Conservation (phyloP, 345 rosid species). For the Kernera saxatilis region DNA sequence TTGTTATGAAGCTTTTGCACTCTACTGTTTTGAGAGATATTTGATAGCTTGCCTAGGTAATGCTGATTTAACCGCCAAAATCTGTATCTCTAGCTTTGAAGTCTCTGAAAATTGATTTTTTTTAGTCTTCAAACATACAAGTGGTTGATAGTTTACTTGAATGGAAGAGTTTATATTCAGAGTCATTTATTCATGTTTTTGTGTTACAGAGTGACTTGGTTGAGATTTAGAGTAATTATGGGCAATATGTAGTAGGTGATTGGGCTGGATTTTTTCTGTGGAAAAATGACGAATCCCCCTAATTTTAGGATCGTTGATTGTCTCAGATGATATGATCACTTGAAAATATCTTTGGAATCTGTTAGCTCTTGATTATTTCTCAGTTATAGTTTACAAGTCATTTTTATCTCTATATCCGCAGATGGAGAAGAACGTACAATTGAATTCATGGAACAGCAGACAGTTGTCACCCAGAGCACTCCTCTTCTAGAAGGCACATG, state of each 20-base stretch:
- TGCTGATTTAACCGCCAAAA: background rate
- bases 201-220: background rate
- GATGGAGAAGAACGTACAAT: constrained; percentile 95
- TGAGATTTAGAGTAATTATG: background rate
- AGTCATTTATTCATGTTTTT: background rate
- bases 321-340: background rate
- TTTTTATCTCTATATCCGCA: constrained; percentile 20
- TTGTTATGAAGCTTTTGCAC: constrained; percentile 98
- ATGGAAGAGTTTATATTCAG: background rate
- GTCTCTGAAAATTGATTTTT: background rate
- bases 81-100: background rate
- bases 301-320: background rate
- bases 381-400: background rate
- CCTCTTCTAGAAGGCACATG: constrained; percentile 87
- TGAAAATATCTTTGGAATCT: background rate
- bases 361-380: background rate
- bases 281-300: background rate
- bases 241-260: background rate
- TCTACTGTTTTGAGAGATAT: constrained; percentile 98
- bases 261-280: background rate
- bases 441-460: constrained; percentile 86
- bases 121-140: background rate
- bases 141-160: background rate
- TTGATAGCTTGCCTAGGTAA: constrained; percentile 97
- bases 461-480: constrained; percentile 52